Base-by-base conservation (phyloP, 192 early-diverging fungal species). In the Martensiomyces pterosporus region DNA sequence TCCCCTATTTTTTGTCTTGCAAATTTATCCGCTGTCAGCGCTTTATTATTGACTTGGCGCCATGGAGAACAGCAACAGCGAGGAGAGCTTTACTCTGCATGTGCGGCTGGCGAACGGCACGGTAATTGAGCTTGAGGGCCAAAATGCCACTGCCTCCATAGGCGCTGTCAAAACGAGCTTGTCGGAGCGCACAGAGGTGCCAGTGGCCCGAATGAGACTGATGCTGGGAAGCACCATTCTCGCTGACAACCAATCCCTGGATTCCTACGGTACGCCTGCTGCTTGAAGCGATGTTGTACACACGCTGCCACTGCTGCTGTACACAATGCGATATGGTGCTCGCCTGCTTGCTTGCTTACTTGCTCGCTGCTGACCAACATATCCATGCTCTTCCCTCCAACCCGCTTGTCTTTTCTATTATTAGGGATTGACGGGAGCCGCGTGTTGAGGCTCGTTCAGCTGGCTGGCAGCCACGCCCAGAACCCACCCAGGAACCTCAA, bases 91-190 rank as follows among this genome's bases (percentile, higher is more conserved):
- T 24, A 52, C 43, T 10, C 35, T 68, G 49, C 43, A 29, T 19
- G 59, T 69, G 39, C 53, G 50, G 7, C 66, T 52, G 59, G 52
- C 59, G n/a, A 49, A 57, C 40, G 66, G 66, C 49, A 43, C 54
- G 18, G 21, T 50, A 8, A 53, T 57, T 37, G 49, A 61, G 25
- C 59, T 57, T 43, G 8, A 34, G 13, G 55, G 57, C 22, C 7
- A 15, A 9, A 32, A 38, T 13, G 39, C 34, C 15, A 25, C 12
- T 13, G 21, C 55, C n/a, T 32, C 47, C 18, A 34, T 71, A 19
- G 39, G 36, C 17, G 67, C 59, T 16, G 48, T 72, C 36, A 72
- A 72, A 44, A 24, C 16, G 33, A 26, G 51, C 23, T 45, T 72
- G 13, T 43, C 60, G 0, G 48, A 65, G 43, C 41, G 43, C 27